Conservation (phyloP, 331 rosid species). For the Erythrophleum ivorense region DNA sequence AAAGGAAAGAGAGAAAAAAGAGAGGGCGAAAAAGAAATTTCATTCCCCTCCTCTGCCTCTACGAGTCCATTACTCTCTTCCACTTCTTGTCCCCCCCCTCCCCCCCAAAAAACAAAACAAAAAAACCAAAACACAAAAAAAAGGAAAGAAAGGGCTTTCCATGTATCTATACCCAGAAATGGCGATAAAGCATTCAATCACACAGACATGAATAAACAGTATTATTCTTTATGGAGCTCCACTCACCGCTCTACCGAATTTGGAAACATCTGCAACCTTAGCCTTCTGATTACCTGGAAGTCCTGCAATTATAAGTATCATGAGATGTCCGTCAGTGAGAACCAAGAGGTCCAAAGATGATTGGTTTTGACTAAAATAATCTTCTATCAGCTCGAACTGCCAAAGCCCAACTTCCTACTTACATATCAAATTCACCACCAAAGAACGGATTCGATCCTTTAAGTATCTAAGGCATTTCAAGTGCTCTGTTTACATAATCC, state of each 20-base stretch:
- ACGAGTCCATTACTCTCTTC: background rate
- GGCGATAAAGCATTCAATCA: background rate
- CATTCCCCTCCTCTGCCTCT: background rate
- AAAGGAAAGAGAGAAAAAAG: background rate
- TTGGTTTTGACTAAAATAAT: background rate
- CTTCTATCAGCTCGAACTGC: conserved; percentile 15
- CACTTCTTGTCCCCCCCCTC: no score
- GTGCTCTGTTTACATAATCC: background rate
- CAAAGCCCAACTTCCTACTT: conserved; percentile 13
- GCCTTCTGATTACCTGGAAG: conserved; percentile 55
- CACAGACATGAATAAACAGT: background rate
- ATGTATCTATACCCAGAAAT: conserved; percentile 17
- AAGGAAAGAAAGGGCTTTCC: background rate
- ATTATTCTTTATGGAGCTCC: conserved; percentile 24
- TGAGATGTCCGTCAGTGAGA: conserved; percentile 17
- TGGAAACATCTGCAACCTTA: conserved; percentile 63
- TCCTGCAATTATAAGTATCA: conserved; percentile 47
- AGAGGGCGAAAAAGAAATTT: background rate
- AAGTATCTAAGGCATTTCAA: background rate
- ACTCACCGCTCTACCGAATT: conserved; percentile 64
- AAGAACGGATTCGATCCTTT: background rate
- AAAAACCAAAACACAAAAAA: background rate
- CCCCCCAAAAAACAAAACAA: no score
- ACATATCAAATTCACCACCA: conserved; percentile 27
- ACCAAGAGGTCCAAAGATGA: conserved; percentile 7